Evolutionary conservation across 1,284 basidiomycete species (phyloP).

Genomic region (Pseudozyma sp.): DNA sequence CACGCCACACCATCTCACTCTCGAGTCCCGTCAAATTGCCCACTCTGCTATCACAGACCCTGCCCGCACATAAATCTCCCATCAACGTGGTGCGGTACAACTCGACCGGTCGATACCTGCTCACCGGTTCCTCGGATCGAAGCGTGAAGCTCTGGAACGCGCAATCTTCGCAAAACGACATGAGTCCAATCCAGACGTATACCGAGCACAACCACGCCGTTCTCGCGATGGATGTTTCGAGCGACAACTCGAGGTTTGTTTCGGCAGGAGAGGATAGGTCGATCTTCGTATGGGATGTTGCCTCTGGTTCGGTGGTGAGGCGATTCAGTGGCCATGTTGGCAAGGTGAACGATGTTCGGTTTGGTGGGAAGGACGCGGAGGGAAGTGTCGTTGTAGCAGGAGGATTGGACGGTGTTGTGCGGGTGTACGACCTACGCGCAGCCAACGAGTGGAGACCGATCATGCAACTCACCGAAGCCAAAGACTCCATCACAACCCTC

Average conservation of each 20-base stretch:
- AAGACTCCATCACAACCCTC: constrained; percentile 80
- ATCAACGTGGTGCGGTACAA: constrained; percentile 67
- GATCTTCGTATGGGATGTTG: constrained; percentile 95
- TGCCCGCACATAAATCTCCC: constrained; percentile 64
- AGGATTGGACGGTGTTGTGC: constrained; percentile 57
- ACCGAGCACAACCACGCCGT: constrained; percentile 93
- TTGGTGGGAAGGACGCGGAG: constrained; percentile 68
- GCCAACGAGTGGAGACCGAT: constrained; percentile 75
- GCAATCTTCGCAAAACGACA: not conserved
- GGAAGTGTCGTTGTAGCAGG: constrained; percentile 49
- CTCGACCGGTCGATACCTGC: constrained; percentile 80
- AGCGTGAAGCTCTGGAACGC: constrained; percentile 92
- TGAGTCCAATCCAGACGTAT: constrained; percentile 78
- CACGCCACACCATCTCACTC: constrained; percentile 35
- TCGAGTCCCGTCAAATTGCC: constrained; percentile 42
- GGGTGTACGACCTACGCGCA: constrained; percentile 71
- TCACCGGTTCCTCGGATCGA: constrained; percentile 91
- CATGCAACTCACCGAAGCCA: constrained; percentile 89
- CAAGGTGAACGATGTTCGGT: constrained; percentile 88
- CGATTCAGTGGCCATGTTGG: constrained; percentile 87
- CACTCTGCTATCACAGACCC: constrained; percentile 21
- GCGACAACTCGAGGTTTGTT: constrained; percentile 92
- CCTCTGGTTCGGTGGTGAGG: constrained; percentile 82
- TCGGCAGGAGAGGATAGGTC: constrained; percentile 92
- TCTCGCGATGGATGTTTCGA: constrained; percentile 83